Conservation (phyloP, 2,329 filamentous ascomycete genomes). For the Aureobasidium pullulans region DNA sequence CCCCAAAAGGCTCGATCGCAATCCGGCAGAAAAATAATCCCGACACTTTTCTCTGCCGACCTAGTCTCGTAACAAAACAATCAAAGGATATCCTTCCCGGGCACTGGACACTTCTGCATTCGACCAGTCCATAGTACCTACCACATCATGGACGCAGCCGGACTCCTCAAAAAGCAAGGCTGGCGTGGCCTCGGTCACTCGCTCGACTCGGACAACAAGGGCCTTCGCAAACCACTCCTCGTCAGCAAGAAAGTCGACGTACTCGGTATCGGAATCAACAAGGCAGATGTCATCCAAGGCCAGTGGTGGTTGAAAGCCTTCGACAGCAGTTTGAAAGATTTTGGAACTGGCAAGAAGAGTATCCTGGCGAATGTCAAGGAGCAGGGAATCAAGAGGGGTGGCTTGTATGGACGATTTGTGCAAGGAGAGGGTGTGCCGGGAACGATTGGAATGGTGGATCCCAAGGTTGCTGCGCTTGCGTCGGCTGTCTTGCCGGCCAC, state of each 20-base stretch:
- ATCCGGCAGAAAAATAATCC: slow-evolving; percentile 3
- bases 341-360: slow-evolving; percentile 56
- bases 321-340: slow-evolving; percentile 76
- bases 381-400: slow-evolving; percentile 42
- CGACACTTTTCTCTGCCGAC: not conserved
- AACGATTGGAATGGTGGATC: slow-evolving; percentile 43
- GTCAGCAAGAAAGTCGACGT: slow-evolving; percentile 75
- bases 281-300: slow-evolving; percentile 56
- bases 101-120: not conserved
- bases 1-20: not conserved
- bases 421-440: slow-evolving; percentile 70
- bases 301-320: slow-evolving; percentile 98
- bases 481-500: slow-evolving; percentile 1
- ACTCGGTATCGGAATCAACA: slow-evolving; percentile 73
- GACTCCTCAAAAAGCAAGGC: slow-evolving; percentile 75
- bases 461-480: slow-evolving; percentile 13
- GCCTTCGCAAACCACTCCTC: slow-evolving; percentile 75
- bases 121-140: not conserved
- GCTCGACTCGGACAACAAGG: slow-evolving; percentile 66
- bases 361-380: slow-evolving; percentile 41
- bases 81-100: not conserved
- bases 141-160: slow-evolving; percentile 67
- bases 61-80: not conserved
- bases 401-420: slow-evolving; percentile 78
- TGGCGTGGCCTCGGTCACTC: slow-evolving; percentile 87